Base-by-base conservation (phyloP, 2,329 filamentous ascomycete genomes). In the Claviceps purpurea region DNA sequence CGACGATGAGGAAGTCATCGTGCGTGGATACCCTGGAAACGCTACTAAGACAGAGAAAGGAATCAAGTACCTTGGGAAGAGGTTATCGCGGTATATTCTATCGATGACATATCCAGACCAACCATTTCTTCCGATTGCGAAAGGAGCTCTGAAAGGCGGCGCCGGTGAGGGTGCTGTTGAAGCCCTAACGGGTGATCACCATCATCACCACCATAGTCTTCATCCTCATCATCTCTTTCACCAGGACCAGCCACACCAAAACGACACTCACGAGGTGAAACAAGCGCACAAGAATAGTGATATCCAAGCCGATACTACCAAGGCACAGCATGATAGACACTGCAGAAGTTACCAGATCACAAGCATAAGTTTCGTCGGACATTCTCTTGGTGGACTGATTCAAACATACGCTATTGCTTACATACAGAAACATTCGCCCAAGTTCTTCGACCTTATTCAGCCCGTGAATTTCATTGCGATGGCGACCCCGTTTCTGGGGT, bases 391-490 rank as follows among this genome's bases (percentile, higher is more conserved):
- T 30, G 91, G 91, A 0, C 73, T 95, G 18, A 78, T 95, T 16
- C 91, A 97, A 66, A 95, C 87, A 0, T 97, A 97, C 64, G 91
- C 91, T 2, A 84, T 97, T 53, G 91, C 90, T 8, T 97, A 97
- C 65, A 95, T 97, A 46, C 87, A 96, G 61, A 96, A 96, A 64
- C 89, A 97, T 65, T 95, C 89, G 0, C 91, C 91, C 1, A 73
- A 84, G 10, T 97, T 97, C 65, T 97, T 97, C 61, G 78, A 90
- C 49, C 72, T 82, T 5, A 95, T 96, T 60, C 79, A 82, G 57
- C 91, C 91, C 0, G 74, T 95, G 64, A 96, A 96, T 64, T 97
- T 97, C 62, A 85, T 97, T 57, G 77, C 86, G 30, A 72, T 97
- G 58, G 90, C 91, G 16, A 85, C 90, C 0, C 91, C 91, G 0